Percentiles rank a stretch among this genome's conserved stretches.
Evolutionary conservation across 169 alveolate genomes (phyloP).

Genomic region (Cryptosporidium xiaoi): DNA sequence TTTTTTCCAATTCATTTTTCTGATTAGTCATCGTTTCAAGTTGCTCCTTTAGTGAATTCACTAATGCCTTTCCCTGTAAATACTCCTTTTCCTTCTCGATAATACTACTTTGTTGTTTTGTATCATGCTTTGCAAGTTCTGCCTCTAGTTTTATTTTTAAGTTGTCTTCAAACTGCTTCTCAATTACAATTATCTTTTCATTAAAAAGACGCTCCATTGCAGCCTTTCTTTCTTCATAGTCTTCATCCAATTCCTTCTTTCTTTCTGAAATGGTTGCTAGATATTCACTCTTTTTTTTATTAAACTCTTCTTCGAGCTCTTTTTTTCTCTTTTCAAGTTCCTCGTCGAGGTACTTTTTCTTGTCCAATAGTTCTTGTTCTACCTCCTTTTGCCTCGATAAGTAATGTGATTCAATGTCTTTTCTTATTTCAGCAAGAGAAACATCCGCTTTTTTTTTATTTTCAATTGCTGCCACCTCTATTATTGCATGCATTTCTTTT

Average conservation of each 20-base stretch:
- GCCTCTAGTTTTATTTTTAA: slow-evolving; percentile 28
- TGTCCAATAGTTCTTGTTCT: slow-evolving; percentile 38
- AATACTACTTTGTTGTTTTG: slow-evolving; percentile 28
- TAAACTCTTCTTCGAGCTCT: slow-evolving; percentile 24
- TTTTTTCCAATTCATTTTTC: slow-evolving; percentile 50
- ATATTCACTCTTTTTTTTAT: slow-evolving; percentile 28
- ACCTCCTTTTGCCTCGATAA: slow-evolving; percentile 56
- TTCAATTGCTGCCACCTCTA: slow-evolving; percentile 62
- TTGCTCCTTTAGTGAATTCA: slow-evolving; percentile 42
- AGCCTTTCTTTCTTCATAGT: slow-evolving; percentile 41
- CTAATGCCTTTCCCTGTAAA: slow-evolving; percentile 26
- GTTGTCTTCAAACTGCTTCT: slow-evolving; percentile 56
- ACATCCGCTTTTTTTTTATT: slow-evolving; percentile 62
- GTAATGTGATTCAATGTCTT: slow-evolving; percentile 65
- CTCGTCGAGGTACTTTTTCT: slow-evolving; percentile 30
- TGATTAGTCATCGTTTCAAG: slow-evolving; percentile 29
- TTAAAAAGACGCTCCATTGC: slow-evolving; percentile 12
- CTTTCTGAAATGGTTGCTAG: slow-evolving; percentile 47
- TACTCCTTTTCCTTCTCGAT: slow-evolving; percentile 57
- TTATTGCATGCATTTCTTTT: slow-evolving; percentile 65
- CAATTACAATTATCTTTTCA: slow-evolving; percentile 24
- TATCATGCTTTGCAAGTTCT: slow-evolving; percentile 38
- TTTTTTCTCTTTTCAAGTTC: slow-evolving; percentile 33
- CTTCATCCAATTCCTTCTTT: slow-evolving; percentile 16
- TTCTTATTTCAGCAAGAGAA: slow-evolving; percentile 69